Evolutionary conservation across 192 early-diverging fungal species (phyloP), one percentile per base, ranked within the genome.

Genomic region (Coemansia sp.): DNA sequence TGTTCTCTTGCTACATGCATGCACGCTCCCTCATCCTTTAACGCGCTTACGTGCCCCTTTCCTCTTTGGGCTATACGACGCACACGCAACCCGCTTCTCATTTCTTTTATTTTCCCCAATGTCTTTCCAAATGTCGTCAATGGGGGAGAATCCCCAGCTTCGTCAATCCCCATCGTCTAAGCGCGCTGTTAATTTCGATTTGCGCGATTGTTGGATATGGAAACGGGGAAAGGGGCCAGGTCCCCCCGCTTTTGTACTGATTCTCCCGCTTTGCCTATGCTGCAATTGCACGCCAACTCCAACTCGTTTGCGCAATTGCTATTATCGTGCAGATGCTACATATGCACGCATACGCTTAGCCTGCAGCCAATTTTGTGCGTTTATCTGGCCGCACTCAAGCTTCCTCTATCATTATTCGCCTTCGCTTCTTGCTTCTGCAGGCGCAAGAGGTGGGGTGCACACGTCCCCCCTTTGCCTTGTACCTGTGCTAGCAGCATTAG

Each of bases 191-290:
- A 37, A 19, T 59, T 13, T 34, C 56, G 56, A n/a, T 21, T 39
- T 60, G 17, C 59, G 36, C 16, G 14, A 39, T 60, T 60, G 59
- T 60, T 60, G 59, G 56, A 59, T 59, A 59, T 59, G 56, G 56
- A 59, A 59, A 59, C 56, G 16, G 17, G 56, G 21, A 48, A 8
- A 19, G 45, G 19, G 45, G 21, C 17, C 46, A n/a, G 46, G 21
- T 50, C 46, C 19, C 46, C 45, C 24, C 13, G 7, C 51, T 53
- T 53, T 21, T 31, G 24, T 13, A 8, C 45, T 54, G 51, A 54
- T 54, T 54, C 29, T 3, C 56, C 17, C 16, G 56, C n/a, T n/a
- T 48, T 59, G 56, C 31, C 34, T 6, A 36, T 59, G 56, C 37
- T 34, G 33, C 56, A 34, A 59, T 34, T 33, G 13, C 19, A 48